Evolutionary conservation across 257 asterid genomes (phyloP), one percentile per base, ranked within the genome.

Genomic region (Przewalskia tangutica): DNA sequence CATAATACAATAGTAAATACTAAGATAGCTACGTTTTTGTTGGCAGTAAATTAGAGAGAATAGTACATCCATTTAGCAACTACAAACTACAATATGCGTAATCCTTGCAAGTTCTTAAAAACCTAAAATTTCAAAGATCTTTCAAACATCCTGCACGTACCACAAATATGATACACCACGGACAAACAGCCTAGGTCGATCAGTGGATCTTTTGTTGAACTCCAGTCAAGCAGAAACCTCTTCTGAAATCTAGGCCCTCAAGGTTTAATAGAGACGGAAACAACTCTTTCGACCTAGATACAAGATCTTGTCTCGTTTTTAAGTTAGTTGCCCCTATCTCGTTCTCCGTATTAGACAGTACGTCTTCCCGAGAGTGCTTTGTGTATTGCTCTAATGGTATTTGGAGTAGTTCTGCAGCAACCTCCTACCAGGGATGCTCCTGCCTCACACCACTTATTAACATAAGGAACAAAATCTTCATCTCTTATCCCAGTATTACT

Each of bases 371-470:
- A 63, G 68, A 94, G 97, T 63, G 92, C 85, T 54, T 66, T 60
- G 51, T 87, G 83, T 56, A 94, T 91, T 16, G 88, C 88, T 79
- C 88, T 70, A 84, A 93, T 93, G 44, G 98, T 94, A 81, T 86
- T 82, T 1, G 98, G 97, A 55, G 98, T 94, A 44, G 98, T 94
- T 83, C 98, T 85, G 84, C 97, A 94, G 86, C 98, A 94, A 77
- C 98, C 98, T 79, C 98, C 98, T 0, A 94, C 92, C 6, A 94
- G 97, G 51, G 97, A 88, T 10, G 97, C 97, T 73, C 98, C 98
- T 20, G 78, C 95, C 86, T 91, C 95, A 56, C 97, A 89, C 98
- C 98, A 94, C 62, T 86, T 91, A 88, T 87, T 86, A 64, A 91
- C 89, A 20, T 90, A 91, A 1, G 97, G 93, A 51, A 93, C 95